Evolutionary conservation across 352 stramenopile genomes (phyloP).

Genomic region (Globisporangium mamillatum): DNA sequence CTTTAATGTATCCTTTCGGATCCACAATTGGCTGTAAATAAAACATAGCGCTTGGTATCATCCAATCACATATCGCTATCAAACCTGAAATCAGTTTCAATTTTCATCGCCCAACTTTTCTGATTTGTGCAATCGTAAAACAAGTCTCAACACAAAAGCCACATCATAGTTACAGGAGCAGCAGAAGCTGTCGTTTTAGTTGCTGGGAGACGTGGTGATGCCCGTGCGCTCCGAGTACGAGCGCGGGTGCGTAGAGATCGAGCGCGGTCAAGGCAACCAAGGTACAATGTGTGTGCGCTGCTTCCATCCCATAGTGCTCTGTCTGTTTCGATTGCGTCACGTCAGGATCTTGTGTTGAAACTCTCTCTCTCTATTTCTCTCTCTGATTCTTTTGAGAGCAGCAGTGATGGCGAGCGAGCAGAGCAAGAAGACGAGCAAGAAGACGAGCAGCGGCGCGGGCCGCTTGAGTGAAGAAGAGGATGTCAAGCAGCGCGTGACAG

Average conservation of each 20-base stretch:
- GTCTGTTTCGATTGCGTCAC: background rate
- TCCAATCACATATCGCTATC: background rate
- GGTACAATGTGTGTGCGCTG: background rate
- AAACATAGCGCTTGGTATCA: background rate
- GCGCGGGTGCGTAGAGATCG: background rate
- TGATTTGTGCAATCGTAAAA: constrained; percentile 1
- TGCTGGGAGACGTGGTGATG: background rate
- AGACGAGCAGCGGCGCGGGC: background rate
- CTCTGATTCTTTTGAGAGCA: background rate
- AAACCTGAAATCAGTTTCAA: background rate
- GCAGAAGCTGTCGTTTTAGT: background rate
- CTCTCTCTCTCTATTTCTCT: background rate
- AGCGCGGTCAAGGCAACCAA: background rate
- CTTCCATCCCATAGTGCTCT: background rate
- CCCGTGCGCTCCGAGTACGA: background rate
- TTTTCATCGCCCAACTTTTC: background rate
- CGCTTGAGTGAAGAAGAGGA: background rate
- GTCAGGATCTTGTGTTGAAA: background rate
- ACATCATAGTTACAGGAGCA: background rate
- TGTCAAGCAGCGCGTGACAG: constrained; percentile 38
- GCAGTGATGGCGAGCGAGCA: constrained; percentile 5
- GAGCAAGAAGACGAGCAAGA: background rate
- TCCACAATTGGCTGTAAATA: background rate
- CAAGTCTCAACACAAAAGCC: background rate
- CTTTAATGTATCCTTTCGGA: background rate